Base-by-base conservation (phyloP, 441 rosid species). In the Populus tomentosa region DNA sequence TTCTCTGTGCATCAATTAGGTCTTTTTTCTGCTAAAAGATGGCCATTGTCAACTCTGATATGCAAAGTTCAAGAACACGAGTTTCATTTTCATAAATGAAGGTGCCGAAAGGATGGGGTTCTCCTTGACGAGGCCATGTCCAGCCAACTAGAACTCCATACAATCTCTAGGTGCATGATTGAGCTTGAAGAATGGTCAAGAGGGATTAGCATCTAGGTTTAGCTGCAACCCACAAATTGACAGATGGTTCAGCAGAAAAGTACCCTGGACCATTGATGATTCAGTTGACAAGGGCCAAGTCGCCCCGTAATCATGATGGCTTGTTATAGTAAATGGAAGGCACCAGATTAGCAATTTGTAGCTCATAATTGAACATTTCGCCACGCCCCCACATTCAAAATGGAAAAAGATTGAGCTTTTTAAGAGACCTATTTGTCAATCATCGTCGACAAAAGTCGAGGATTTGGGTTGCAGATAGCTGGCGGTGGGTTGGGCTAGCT, bases 181-280 rank as follows among this genome's bases (percentile, higher is more conserved):
- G 79, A 78, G 59, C 50, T 76, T 32, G 28, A 14, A 67, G 14
- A 67, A 21, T 46, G 8, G 21, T 28, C 7, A 33, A 73, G 30
- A 30, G 28, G 10, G 53, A 64, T 73, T 23, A 21, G 66, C 73
- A 66, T 66, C 63, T 36, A 24, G 59, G 38, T 38, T 30, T 14
- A 5, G 23, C 46, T 76, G n/a, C 42, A 67, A 32, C 67, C 67
- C 74, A 77, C 72, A 69, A 80, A 69, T 74, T 68, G 85, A 80
- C 76, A 62, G 78, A 70, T 75, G 77, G 40, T 73, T 32, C 53
- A 32, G 33, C 18, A 33, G 20, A 35, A 69, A 59, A 59, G 68
- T 18, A 67, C 13, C 33, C 23, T 46, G 72, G 78, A 67, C 72
- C 72, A 75, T 75, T 50, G 46, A 40, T n/a, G 66, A 66, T 10